phyloP scores from a whole-genome alignment of 2,329 filamentous ascomycete genomes.

The Tolypocladium paradoxum region DNA sequence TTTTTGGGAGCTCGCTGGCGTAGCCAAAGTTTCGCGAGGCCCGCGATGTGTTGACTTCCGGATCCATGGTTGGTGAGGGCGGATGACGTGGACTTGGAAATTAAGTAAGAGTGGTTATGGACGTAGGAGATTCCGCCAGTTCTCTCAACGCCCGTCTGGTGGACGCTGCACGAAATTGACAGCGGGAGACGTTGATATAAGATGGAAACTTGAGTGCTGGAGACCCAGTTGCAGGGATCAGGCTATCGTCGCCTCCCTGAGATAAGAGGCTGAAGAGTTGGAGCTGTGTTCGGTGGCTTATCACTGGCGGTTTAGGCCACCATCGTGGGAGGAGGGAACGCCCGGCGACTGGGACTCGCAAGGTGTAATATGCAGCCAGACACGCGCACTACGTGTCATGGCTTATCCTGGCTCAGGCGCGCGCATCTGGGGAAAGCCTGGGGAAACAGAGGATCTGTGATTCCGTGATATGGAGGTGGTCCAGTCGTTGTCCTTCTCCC shows the following conservation, averaged over 20 bases:
- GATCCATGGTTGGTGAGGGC: not conserved
- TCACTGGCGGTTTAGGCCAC: no score
- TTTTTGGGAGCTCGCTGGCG: conserved; percentile 37
- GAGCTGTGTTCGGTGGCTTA: not conserved
- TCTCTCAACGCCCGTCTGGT: not conserved
- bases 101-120: not conserved
- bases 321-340: not conserved
- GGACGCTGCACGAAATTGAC: not conserved
- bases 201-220: not conserved
- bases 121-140: not conserved
- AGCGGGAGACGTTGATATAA: not conserved
- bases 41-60: not conserved
- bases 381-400: not conserved
- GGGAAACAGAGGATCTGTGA: not conserved
- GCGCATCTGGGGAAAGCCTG: not conserved
- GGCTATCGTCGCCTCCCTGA: not conserved
- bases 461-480: not conserved
- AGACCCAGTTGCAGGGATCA: not conserved
- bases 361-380: not conserved
- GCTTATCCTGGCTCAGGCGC: not conserved
- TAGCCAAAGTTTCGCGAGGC: conserved; percentile 25
- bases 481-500: not conserved
- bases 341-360: not conserved
- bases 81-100: not conserved
- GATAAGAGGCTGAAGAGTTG: not conserved